Evolutionary conservation across 177 flowering plant genomes (phyloP).

Genomic region (Telopea speciosissima): DNA sequence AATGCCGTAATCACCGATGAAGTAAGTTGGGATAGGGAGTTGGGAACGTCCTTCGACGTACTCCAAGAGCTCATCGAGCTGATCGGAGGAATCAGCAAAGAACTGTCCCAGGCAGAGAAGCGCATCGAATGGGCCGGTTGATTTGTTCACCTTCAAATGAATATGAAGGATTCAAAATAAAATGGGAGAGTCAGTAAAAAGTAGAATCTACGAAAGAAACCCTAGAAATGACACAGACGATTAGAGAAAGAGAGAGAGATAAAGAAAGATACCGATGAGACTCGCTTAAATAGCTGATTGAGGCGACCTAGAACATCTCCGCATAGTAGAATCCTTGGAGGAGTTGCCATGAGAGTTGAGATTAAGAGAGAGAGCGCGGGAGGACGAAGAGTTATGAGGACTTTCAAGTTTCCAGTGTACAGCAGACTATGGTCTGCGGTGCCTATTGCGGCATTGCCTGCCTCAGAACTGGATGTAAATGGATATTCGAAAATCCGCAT

Average conservation of each 20-base stretch:
- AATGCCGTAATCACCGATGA: constrained; percentile 83
- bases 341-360: constrained; percentile 25
- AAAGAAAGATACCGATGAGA: constrained; percentile 54
- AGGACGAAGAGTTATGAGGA: too few species aligned
- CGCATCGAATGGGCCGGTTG: constrained; percentile 88
- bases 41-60: constrained; percentile 52
- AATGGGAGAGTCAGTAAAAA: neutral
- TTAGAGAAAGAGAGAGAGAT: constrained; percentile 18
- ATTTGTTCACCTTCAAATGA: constrained; percentile 64
- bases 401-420: too few species aligned
- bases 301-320: constrained; percentile 90
- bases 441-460: too few species aligned
- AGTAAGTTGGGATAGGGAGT: constrained; percentile 78
- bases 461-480: too few species aligned
- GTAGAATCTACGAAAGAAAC: constrained; percentile 3
- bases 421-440: too few species aligned
- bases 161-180: neutral
- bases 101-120: constrained; percentile 93
- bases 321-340: constrained; percentile 74
- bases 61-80: constrained; percentile 48
- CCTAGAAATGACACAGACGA: constrained; percentile 8
- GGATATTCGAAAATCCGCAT: too few species aligned
- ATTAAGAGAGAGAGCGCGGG: neutral
- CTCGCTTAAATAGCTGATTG: constrained; percentile 77
- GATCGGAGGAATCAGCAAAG: constrained; percentile 76